Evolutionary conservation across 148 eudicot species (phyloP).

Genomic region (Euryodendron excelsum): DNA sequence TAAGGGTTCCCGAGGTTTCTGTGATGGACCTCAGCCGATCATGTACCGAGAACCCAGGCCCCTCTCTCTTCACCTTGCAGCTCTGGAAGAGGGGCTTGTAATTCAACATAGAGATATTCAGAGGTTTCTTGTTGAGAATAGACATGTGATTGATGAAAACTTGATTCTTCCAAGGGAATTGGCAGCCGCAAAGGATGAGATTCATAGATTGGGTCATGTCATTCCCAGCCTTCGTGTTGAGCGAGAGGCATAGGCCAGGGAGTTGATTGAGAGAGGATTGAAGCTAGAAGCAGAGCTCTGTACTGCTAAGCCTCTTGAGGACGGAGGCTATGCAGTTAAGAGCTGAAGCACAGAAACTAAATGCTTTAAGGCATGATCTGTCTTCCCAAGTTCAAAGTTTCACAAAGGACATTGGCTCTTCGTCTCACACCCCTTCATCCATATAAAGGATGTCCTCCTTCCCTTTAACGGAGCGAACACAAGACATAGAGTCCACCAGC

Average conservation of each 20-base stretch:
- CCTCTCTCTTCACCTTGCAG: constrained; percentile 58
- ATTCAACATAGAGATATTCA: constrained; percentile 66
- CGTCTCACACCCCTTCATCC: too few relatives aligned
- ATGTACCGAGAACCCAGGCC: constrained; percentile 54
- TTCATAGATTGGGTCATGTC: constrained; percentile 59
- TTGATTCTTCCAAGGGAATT: constrained; percentile 67
- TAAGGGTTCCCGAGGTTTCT: constrained; percentile 45
- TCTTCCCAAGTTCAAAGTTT: constrained; percentile 64
- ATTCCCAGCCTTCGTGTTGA: constrained; percentile 62
- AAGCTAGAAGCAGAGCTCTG: constrained; percentile 79
- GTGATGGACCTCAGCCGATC: constrained; percentile 53
- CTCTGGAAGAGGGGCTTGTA: constrained; percentile 80
- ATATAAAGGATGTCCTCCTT: too few relatives aligned
- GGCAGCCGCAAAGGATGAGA: constrained; percentile 66
- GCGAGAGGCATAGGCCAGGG: constrained; percentile 49
- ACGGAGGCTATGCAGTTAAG: constrained; percentile 61
- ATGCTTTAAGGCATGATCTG: constrained; percentile 50
- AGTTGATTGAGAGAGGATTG: constrained; percentile 59
- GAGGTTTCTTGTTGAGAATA: constrained; percentile 64
- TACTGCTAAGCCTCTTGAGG: constrained; percentile 62
- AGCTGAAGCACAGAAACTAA: constrained; percentile 65
- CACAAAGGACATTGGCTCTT: constrained; percentile 54
- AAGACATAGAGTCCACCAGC: too few relatives aligned
- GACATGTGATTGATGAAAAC: constrained; percentile 65
- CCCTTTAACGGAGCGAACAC: too few relatives aligned